Base-by-base conservation (phyloP, 2,329 filamentous ascomycete genomes). In the Fusarium buharicum region DNA sequence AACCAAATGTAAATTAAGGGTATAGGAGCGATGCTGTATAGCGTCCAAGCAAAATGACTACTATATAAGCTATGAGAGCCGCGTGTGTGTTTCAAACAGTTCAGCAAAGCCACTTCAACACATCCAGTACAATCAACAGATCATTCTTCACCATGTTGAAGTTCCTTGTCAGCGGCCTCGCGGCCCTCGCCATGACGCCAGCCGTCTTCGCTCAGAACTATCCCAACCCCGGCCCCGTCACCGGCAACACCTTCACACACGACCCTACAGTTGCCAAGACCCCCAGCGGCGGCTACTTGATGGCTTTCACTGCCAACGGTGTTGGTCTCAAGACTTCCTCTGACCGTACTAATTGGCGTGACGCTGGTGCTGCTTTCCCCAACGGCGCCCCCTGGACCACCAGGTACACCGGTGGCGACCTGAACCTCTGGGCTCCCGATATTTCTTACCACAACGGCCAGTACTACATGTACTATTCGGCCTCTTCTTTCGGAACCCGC, bases 371-470 rank as follows among this genome's bases (percentile, higher is more conserved):
- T 14, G 73, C 53, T 9, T 74, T 74, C 56, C 73, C 73, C 13
- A 66, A 62, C 22, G 72, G 72, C 3, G 72, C 72, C 7, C 60
- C 73, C 0, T 74, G 72, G 72, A 74, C 72, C 0, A 72, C 67
- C 1, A 50, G 66, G 14, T 74, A 74, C 40, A 74, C 72, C 22
- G 53, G 56, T 3, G 71, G 70, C 24, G 70, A 67, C 2, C 63
- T 56, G 54, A 74, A 74, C 36, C 73, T 75, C 30, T 78, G 56
- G 83, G 86, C 86, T 0, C 86, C 86, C 0, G 85, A 88, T 64
- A 80, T 85, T 6, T 75, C 77, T 1, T 74, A 70, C 59, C 72
- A 64, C 24, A 70, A 74, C 45, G 70, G 67, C 0, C 52, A 67
- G 53, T 74, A 73, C 66, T 74, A 69, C 31, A 40, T 74, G 27